Percentiles rank a stretch among this genome's conserved stretches.
These are phyloP conservation scores for Penicillium italicum DNA, from an alignment of 2,329 filamentous ascomycete genomes.

Conservation along the genomic window DNA sequence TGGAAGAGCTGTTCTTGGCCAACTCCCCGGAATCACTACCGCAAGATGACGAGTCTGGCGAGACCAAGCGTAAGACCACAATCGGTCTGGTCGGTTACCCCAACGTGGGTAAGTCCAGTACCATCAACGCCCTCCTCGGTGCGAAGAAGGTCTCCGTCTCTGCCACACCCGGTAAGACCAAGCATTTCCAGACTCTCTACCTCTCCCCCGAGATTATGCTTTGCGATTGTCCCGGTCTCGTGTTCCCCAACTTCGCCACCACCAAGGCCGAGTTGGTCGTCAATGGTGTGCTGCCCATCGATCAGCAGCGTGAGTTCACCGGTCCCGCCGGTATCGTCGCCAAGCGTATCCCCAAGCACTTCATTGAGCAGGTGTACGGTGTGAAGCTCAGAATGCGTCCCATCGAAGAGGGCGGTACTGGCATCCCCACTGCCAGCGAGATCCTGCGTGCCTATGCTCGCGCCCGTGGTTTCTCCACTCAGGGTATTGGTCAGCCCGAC, in stretches of 20 bases:
- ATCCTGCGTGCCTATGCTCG: slow-evolving; percentile 80
- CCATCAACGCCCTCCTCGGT: slow-evolving; percentile 97
- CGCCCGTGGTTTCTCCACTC: slow-evolving; percentile 85
- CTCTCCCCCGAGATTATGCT: slow-evolving; percentile 84
- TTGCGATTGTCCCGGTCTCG: slow-evolving; percentile 96
- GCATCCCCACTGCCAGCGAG: slow-evolving; percentile 78
- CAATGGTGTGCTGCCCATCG: slow-evolving; percentile 91
- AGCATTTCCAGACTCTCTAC: slow-evolving; percentile 98
- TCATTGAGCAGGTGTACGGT: slow-evolving; percentile 90
- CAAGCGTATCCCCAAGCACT: slow-evolving; percentile 77
- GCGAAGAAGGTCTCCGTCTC: slow-evolving; percentile 98
- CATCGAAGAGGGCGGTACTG: slow-evolving; percentile 87
- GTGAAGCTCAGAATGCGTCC: slow-evolving; percentile 80
- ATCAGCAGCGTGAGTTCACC: slow-evolving; percentile 89
- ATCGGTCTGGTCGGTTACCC: slow-evolving; percentile 96
- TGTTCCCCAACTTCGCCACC: slow-evolving; percentile 95
- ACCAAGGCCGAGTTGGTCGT: slow-evolving; percentile 96
- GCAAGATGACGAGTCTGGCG: slow-evolving; percentile 45
- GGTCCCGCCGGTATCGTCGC: slow-evolving; percentile 82
- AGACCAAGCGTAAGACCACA: slow-evolving; percentile 63
- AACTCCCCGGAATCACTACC: slow-evolving; percentile 60
- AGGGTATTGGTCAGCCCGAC: slow-evolving; percentile 85
- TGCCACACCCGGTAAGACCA: slow-evolving; percentile 95
- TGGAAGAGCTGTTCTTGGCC: slow-evolving; percentile 81
- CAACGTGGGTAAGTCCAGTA: slow-evolving; percentile 98